Evolutionary conservation across 1,284 basidiomycete species (phyloP).

Genomic region (Marasmius tenuissimus): DNA sequence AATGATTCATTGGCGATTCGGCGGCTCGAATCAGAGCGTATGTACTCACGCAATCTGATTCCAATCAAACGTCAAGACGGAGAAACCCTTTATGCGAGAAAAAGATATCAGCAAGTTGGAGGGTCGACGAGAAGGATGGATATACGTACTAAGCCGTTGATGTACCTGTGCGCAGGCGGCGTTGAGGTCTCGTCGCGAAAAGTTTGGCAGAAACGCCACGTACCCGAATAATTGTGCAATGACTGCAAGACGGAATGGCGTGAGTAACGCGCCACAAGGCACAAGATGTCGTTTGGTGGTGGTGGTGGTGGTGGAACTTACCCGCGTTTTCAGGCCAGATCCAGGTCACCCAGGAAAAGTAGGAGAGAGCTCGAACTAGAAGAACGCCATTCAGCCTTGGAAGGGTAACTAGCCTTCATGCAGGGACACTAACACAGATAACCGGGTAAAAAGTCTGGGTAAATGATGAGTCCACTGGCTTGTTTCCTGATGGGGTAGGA

Average conservation of each 20-base stretch:
- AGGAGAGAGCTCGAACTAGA: conserved; percentile 54
- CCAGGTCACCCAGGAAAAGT: conserved; percentile 64
- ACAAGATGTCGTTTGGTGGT: neutral
- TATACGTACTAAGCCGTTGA: conserved; percentile 52
- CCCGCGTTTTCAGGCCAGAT: conserved; percentile 39
- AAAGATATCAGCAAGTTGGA: neutral
- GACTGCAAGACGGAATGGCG: conserved; percentile 19
- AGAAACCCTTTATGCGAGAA: conserved; percentile 28
- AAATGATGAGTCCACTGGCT: neutral
- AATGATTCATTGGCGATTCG: conserved; percentile 3
- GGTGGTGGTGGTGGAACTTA: conserved; percentile 28
- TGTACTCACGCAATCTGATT: conserved; percentile 48
- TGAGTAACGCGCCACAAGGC: neutral
- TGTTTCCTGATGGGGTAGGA: conserved; percentile 23
- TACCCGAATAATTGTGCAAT: conserved; percentile 48
- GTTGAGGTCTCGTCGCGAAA: neutral
- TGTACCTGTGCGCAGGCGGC: conserved; percentile 20
- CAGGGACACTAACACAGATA: conserved; percentile 53
- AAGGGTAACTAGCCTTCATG: neutral
- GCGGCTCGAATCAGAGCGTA: neutral
- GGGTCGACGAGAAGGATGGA: neutral
- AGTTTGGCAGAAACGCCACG: conserved; percentile 52
- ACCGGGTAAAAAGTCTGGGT: conserved; percentile 56
- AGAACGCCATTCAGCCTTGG: neutral
- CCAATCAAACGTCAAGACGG: conserved; percentile 57